Evolutionary conservation across 768 basidiomycete species (phyloP), one percentile per base, ranked within the genome.

Genomic region (Kwoniella europaea): DNA sequence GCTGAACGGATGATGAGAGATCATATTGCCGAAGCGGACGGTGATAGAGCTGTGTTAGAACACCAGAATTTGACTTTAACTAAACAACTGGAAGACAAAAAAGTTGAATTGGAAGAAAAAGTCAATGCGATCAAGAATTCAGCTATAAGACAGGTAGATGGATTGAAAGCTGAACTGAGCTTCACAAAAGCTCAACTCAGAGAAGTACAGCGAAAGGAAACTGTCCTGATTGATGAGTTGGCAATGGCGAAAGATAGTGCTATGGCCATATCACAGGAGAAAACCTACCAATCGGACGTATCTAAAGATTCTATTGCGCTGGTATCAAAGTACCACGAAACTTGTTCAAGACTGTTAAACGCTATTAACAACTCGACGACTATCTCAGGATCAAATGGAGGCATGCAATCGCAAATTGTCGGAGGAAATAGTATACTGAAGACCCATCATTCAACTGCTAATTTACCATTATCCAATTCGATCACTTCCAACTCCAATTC

Each of bases 11-110:
- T 86, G 55, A 89, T 97, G 72, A 88, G 93, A 1, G 94, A 97
- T 80, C 92, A 94, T 76, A 90, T 91, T 65, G 91, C 91, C 2
- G 95, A 98, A 82, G 92, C 94, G 15, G 93, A 97, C 77, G 92
- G 94, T 1, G 94, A 98, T 82, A 88, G 93, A 9, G 94, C 94
- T 0, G 93, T 96, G 15, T 86, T 97, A 57, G 94, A 97, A 83
- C 90, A 94, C 61, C 91, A 94, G 82, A 92, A 93, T 78, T 86
- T 88, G 20, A 85, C 91, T 13, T 86, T 94, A 54, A 87, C 91
- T 1, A 90, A 92, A 15, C 91, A 95, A 74, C 84, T 93, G 20
- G 88, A 88, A 35, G 85, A 88, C n/a, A 89, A 91, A 13, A 88
- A 88, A 44, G 86, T 87, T 22, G 91, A 79, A 69, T 68, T 71